Percentiles rank a stretch among this genome's conserved stretches.
Evolutionary conservation across 371 early-diverging fungal species (phyloP).

Genomic region (Syncephalastrum monosporum): DNA sequence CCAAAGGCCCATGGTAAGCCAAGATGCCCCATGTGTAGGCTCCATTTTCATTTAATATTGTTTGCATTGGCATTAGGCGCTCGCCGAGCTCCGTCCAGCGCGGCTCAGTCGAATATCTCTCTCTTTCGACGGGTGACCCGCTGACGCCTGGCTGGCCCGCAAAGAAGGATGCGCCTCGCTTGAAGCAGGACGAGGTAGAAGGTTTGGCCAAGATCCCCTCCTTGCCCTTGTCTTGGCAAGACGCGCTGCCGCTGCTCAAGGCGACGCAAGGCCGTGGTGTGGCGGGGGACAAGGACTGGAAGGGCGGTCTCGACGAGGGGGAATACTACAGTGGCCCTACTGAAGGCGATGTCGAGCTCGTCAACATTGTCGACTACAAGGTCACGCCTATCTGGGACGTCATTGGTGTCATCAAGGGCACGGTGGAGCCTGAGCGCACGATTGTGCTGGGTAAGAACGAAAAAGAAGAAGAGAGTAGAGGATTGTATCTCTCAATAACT

Average conservation of each 20-base stretch:
- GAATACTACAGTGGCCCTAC: constrained; percentile 61
- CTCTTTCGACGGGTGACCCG: constrained; percentile 63
- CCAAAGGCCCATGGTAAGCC: constrained; percentile 54
- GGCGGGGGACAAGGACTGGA: constrained; percentile 26
- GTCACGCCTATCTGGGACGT: constrained; percentile 67
- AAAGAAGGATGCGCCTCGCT: constrained; percentile 43
- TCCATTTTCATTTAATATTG: neutral
- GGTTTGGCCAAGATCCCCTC: constrained; percentile 61
- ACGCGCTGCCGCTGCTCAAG: constrained; percentile 57
- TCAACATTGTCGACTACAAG: constrained; percentile 52
- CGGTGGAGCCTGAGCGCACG: constrained; percentile 52
- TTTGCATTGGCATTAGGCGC: constrained; percentile 36
- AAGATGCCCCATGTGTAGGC: too few relatives aligned
- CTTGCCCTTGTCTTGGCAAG: constrained; percentile 65
- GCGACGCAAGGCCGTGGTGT: constrained; percentile 49
- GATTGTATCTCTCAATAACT: neutral
- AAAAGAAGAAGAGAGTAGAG: neutral
- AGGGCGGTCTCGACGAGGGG: constrained; percentile 47
- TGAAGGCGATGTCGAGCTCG: constrained; percentile 45
- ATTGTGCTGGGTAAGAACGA: constrained; percentile 51
- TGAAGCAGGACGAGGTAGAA: constrained; percentile 42
- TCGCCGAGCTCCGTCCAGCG: constrained; percentile 57
- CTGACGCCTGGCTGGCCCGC: constrained; percentile 62
- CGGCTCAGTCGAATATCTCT: constrained; percentile 54
- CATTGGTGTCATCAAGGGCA: constrained; percentile 56